Evolutionary conservation across 2,329 filamentous ascomycete genomes (phyloP).

Genomic region (Myotisia sp.): DNA sequence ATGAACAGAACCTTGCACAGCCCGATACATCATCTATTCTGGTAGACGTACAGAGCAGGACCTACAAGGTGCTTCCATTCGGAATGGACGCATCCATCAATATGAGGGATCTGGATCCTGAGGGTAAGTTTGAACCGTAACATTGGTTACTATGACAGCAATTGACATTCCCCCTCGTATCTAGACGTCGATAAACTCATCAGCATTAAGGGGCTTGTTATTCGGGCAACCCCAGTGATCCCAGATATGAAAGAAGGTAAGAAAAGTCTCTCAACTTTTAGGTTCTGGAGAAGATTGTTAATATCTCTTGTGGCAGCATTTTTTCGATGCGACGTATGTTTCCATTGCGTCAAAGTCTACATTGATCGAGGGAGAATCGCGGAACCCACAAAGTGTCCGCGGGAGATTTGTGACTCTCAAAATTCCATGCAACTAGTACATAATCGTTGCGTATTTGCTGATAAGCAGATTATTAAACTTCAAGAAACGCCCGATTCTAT

Average conservation of each 20-base stretch:
- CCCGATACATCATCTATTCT: constrained; percentile 51
- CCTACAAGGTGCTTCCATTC: constrained; percentile 79
- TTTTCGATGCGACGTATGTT: constrained; percentile 89
- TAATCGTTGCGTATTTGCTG: constrained; percentile 85
- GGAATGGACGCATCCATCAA: constrained; percentile 79
- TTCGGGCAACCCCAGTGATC: constrained; percentile 87
- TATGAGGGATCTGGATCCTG: constrained; percentile 83
- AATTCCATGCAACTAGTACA: constrained; percentile 99
- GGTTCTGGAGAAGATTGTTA: constrained; percentile 9
- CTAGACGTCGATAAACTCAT: constrained; percentile 89
- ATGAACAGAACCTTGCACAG: constrained; percentile 20
- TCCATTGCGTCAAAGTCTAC: constrained; percentile 76
- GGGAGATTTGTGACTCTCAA: constrained; percentile 62
- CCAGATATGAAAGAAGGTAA: constrained; percentile 87
- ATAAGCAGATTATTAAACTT: constrained; percentile 97
- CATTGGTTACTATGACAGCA: too few relatives aligned
- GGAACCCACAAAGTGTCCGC: constrained; percentile 81
- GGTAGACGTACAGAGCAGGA: constrained; percentile 62
- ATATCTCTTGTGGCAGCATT: constrained; percentile 46
- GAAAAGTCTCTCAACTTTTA: constrained; percentile 6
- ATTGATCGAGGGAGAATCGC: constrained; percentile 93
- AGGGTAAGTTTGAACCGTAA: constrained; percentile 33
- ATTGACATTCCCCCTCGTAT: too few relatives aligned
- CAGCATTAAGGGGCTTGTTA: constrained; percentile 88
- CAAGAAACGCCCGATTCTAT: constrained; percentile 94